Conservation (phyloP, 257 asterid species). For the Solanum rostratum region DNA sequence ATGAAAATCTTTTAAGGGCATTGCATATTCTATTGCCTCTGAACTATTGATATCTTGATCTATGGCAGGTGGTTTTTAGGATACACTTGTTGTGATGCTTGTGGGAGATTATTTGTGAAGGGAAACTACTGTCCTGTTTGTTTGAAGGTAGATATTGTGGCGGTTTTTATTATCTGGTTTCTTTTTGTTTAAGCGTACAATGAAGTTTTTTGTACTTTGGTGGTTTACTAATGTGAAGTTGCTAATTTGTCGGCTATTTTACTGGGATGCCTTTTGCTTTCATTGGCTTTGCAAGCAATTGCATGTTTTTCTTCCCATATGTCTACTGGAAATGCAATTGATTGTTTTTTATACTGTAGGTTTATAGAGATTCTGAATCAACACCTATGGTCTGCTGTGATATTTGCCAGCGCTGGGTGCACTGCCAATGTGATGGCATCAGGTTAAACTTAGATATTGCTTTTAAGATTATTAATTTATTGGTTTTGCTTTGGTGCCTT, state of each 20-base stretch:
- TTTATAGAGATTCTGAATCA: slow-evolving; percentile 96
- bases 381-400: slow-evolving; percentile 99
- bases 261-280: no score
- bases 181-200: not conserved
- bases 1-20: not conserved
- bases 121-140: slow-evolving; percentile 98
- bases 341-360: slow-evolving; percentile 39
- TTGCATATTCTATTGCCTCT: not conserved
- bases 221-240: not conserved
- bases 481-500: not conserved
- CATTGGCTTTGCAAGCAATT: no score
- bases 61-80: slow-evolving; percentile 95
- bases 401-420: slow-evolving; percentile 97
- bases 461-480: not conserved
- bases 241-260: not conserved
- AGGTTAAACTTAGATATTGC: slow-evolving; percentile 35
- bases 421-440: slow-evolving; percentile 94
- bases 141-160: slow-evolving; percentile 51
- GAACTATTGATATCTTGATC: slow-evolving; percentile 1
- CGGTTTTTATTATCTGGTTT: not conserved
- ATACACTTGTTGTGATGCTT: slow-evolving; percentile 98
- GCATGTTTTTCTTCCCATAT: no score
- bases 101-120: slow-evolving; percentile 93
- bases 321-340: not conserved
- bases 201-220: not conserved